Evolutionary conservation across 495 filamentous ascomycete species (phyloP).

Genomic region (Trichoderma reesei): DNA sequence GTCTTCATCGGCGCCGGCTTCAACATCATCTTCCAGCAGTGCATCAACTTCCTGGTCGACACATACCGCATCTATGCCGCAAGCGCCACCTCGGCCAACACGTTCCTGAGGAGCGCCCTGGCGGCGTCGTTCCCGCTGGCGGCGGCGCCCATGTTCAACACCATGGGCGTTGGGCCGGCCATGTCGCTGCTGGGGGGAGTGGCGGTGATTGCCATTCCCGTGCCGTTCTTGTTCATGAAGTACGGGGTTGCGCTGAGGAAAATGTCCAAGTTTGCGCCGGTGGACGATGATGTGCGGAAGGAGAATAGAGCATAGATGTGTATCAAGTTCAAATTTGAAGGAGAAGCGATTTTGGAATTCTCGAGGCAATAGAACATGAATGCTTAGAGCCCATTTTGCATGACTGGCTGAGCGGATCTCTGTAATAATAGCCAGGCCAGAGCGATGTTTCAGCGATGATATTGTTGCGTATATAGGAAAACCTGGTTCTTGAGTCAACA

Average conservation of each 20-base stretch:
- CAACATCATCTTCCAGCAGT: constrained; percentile 44
- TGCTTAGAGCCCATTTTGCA: too few species aligned
- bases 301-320: too few species aligned
- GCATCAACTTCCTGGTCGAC: constrained; percentile 36
- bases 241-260: constrained; percentile 29
- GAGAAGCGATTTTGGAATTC: too few species aligned
- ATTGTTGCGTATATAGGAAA: too few species aligned
- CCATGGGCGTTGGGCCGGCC: constrained; percentile 26
- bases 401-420: too few species aligned
- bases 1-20: constrained; percentile 12
- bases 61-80: constrained; percentile 41
- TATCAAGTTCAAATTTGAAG: too few species aligned
- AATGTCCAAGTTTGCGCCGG: constrained; percentile 5
- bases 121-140: constrained; percentile 40
- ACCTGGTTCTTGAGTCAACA: too few species aligned
- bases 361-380: too few species aligned
- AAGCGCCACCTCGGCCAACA: constrained; percentile 36
- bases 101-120: constrained; percentile 39
- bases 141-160: constrained; percentile 24
- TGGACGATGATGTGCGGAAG: too few species aligned
- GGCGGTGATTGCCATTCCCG: constrained; percentile 19
- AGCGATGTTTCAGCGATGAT: too few species aligned
- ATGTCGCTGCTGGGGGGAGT: constrained; percentile 25
- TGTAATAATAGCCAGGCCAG: too few species aligned
- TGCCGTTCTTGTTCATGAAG: constrained; percentile 42